Percentiles rank a stretch among this genome's conserved stretches.
Conservation (phyloP, 352 stramenopile species). For the Salisapilia sapeloensis region DNA sequence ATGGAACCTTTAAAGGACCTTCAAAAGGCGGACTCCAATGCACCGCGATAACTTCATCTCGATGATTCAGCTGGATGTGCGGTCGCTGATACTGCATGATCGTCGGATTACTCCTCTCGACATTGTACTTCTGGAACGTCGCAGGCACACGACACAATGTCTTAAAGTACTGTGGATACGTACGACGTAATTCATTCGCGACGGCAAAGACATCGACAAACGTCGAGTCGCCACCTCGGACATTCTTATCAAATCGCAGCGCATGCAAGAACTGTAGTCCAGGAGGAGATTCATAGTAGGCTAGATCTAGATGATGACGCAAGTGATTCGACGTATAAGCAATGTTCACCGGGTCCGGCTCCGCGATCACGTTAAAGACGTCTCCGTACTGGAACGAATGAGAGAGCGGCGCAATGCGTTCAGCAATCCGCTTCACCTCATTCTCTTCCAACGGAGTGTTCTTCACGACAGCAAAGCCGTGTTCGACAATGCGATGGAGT, state of each 20-base stretch:
- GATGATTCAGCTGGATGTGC: slow-evolving; percentile 83
- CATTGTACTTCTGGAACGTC: slow-evolving; percentile 89
- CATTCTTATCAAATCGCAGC: slow-evolving; percentile 67
- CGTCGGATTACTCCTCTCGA: slow-evolving; percentile 75
- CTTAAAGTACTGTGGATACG: slow-evolving; percentile 49
- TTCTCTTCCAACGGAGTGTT: slow-evolving; percentile 39
- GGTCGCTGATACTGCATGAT: slow-evolving; percentile 90
- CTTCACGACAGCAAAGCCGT: slow-evolving; percentile 52
- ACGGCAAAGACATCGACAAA: slow-evolving; percentile 76
- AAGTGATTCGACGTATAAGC: slow-evolving; percentile 86
- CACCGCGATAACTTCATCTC: slow-evolving; percentile 70
- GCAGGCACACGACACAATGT: slow-evolving; percentile 75
- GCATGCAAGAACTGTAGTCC: slow-evolving; percentile 91
- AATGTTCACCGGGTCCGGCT: slow-evolving; percentile 86
- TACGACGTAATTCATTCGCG: slow-evolving; percentile 38
- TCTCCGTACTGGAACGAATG: slow-evolving; percentile 79
- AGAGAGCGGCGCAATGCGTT: slow-evolving; percentile 64
- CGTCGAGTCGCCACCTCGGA: slow-evolving; percentile 70
- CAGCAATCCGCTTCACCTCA: slow-evolving; percentile 53
- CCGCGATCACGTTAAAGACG: slow-evolving; percentile 69
- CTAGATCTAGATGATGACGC: slow-evolving; percentile 89
- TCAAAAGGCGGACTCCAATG: slow-evolving; percentile 92
- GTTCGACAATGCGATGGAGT: slow-evolving; percentile 46
- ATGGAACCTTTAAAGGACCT: slow-evolving; percentile 72
- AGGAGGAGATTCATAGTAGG: slow-evolving; percentile 94